These are phyloP conservation scores for Saccharomyces paradoxus DNA, from an alignment of 805 yeast genomes.

Conservation along the genomic window DNA sequence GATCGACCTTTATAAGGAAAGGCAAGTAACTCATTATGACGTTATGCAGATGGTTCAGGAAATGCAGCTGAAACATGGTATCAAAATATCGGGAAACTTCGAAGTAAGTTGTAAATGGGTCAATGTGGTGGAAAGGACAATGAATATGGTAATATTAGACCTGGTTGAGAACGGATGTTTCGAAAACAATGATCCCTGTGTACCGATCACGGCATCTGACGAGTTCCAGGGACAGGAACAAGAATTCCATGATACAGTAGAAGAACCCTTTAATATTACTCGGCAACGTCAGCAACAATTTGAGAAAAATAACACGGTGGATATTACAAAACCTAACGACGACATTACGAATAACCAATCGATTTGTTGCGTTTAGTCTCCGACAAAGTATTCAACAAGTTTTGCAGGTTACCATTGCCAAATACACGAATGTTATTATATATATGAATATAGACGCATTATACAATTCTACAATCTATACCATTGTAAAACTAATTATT, in stretches of 20 bases:
- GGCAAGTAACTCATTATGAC: constrained; percentile 35
- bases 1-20: constrained; percentile 30
- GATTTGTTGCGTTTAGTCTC: not conserved
- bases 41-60: constrained; percentile 29
- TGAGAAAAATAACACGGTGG: constrained; percentile 4
- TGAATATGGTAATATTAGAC: constrained; percentile 34
- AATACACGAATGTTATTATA: not conserved
- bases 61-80: constrained; percentile 25
- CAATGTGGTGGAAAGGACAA: constrained; percentile 32
- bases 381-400: no score
- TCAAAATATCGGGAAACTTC: constrained; percentile 35
- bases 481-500: not conserved
- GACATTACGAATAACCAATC: constrained; percentile 7
- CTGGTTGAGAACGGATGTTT: constrained; percentile 35
- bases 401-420: not conserved
- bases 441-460: not conserved
- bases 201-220: not conserved
- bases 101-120: constrained; percentile 42
- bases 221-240: not conserved
- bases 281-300: not conserved
- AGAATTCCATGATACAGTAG: not conserved
- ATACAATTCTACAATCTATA: not conserved
- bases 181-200: constrained; percentile 20
- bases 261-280: not conserved
- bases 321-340: constrained; percentile 23